These are phyloP conservation scores for Citrus mangshanensis DNA, from an alignment of 345 rosid genomes.

Conservation along the genomic window DNA sequence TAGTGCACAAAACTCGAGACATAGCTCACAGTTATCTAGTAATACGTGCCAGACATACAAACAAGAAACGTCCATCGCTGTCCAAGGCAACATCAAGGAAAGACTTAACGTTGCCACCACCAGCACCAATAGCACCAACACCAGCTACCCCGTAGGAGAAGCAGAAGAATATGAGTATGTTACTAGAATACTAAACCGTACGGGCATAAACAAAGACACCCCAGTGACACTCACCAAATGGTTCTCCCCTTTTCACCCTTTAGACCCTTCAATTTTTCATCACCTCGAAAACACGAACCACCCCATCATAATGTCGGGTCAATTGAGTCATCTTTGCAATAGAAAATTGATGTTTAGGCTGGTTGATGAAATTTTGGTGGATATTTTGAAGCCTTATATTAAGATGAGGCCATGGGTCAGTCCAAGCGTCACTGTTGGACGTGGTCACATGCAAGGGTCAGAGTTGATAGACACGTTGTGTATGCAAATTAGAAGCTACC, in stretches of 20 bases:
- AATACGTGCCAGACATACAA: conserved; percentile 55
- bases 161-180: conserved; percentile 56
- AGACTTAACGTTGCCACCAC: conserved; percentile 22
- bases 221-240: conserved; percentile 44
- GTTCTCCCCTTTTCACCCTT: conserved; percentile 67
- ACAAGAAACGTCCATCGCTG: conserved; percentile 20
- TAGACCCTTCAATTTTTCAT: conserved; percentile 69
- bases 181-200: conserved; percentile 45
- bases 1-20: conserved; percentile 40
- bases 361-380: conserved; percentile 59
- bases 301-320: conserved; percentile 4
- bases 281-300: conserved; percentile 44
- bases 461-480: conserved; percentile 37
- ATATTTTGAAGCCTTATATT: conserved; percentile 50
- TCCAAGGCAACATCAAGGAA: conserved; percentile 23
- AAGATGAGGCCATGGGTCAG: conserved; percentile 48
- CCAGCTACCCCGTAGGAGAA: not conserved
- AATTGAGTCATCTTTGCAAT: conserved; percentile 47
- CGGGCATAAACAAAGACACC: conserved; percentile 48
- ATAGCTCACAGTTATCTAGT: conserved; percentile 54
- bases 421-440: not conserved
- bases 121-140: not conserved
- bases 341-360: conserved; percentile 64
- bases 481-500: conserved; percentile 34
- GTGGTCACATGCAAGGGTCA: conserved; percentile 29